Conservation (phyloP, 495 filamentous ascomycete genomes). For the Xylaria scruposa region DNA sequence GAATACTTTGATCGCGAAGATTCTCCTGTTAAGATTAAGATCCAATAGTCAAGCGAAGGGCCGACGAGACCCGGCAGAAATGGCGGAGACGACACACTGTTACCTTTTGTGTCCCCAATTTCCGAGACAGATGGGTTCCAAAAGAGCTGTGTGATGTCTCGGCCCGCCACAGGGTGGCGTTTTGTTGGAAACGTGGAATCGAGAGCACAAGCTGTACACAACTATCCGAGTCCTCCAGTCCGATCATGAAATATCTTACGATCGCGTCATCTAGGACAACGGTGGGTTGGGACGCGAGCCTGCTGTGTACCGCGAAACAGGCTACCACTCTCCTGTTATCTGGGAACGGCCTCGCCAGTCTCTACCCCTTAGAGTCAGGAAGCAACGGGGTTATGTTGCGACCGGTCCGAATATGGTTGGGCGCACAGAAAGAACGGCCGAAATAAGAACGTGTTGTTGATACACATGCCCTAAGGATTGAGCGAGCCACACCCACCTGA, state of each 20-base stretch:
- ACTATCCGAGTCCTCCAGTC: background rate
- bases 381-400: slow-evolving; percentile 1
- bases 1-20: slow-evolving; percentile 37
- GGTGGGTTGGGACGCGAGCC: background rate
- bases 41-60: slow-evolving; percentile 39
- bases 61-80: slow-evolving; percentile 35
- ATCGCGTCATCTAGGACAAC: slow-evolving; percentile 8
- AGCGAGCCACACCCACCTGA: background rate
- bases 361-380: slow-evolving; percentile 12
- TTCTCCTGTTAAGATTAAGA: slow-evolving; percentile 39
- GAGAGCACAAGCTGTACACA: slow-evolving; percentile 17
- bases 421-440: slow-evolving; percentile 19
- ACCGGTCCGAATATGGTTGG: slow-evolving; percentile 13
- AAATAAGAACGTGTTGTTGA: slow-evolving; percentile 18
- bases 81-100: background rate
- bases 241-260: slow-evolving; percentile 22
- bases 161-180: slow-evolving; percentile 23
- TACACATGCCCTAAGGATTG: background rate
- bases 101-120: slow-evolving; percentile 9
- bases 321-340: background rate
- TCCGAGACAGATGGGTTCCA: slow-evolving; percentile 22
- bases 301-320: slow-evolving; percentile 23
- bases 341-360: slow-evolving; percentile 24
- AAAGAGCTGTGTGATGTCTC: slow-evolving; percentile 16
- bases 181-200: slow-evolving; percentile 23